These are phyloP conservation scores for Diutina catenulata DNA, from an alignment of 1,139 yeast species.

Conservation along the genomic window DNA sequence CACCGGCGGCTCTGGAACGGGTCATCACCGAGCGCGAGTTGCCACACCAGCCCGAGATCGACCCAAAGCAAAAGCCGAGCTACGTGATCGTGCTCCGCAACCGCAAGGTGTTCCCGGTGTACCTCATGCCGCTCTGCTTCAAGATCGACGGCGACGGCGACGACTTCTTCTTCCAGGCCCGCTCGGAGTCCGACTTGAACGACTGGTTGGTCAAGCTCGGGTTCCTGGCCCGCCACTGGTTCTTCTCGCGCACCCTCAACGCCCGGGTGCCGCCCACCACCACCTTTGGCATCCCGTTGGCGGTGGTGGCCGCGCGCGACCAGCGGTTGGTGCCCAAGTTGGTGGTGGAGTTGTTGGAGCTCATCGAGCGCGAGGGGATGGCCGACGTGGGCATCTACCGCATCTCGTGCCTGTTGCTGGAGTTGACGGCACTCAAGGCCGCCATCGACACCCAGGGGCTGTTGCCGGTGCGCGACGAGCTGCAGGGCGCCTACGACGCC, in stretches of 20 bases:
- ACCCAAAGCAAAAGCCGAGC: conserved; percentile 44
- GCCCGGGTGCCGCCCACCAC: conserved; percentile 18
- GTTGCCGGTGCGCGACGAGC: conserved; percentile 24
- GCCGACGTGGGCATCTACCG: conserved; percentile 90
- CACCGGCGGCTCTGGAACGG: neutral
- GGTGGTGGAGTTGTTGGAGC: conserved; percentile 51
- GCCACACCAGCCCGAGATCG: conserved; percentile 14
- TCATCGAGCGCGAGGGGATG: conserved; percentile 72
- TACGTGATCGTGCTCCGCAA: conserved; percentile 43
- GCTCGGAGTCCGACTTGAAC: conserved; percentile 48
- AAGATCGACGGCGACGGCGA: conserved; percentile 45
- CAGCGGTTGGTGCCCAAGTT: conserved; percentile 50
- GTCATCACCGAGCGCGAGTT: conserved; percentile 2
- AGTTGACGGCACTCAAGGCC: conserved; percentile 55
- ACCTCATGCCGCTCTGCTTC: conserved; percentile 43
- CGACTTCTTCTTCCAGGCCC: conserved; percentile 62
- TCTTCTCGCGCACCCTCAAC: conserved; percentile 27
- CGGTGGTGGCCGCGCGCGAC: conserved; percentile 65
- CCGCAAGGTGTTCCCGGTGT: conserved; percentile 42
- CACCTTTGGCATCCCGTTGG: conserved; percentile 87
- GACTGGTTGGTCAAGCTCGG: conserved; percentile 58
- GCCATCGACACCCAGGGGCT: conserved; percentile 67
- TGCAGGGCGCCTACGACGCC: conserved; percentile 64
- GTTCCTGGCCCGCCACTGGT: conserved; percentile 47
- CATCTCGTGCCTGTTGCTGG: conserved; percentile 80